Evolutionary conservation across 192 early-diverging fungal species (phyloP).

Genomic region (Linnemannia hyalina): DNA sequence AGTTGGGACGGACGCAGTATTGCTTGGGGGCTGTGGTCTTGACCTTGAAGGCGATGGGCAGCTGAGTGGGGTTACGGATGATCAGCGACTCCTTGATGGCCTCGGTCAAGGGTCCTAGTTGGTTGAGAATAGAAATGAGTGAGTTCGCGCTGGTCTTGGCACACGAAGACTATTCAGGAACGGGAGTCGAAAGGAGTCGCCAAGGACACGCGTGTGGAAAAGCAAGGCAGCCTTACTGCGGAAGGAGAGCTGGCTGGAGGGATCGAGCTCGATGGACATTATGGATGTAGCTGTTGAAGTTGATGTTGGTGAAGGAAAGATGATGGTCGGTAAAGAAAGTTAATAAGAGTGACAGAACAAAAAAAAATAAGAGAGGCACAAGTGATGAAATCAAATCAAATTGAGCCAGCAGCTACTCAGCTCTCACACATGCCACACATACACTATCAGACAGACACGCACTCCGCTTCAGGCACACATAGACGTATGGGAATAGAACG

Average conservation of each 20-base stretch:
- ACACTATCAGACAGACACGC: neutral
- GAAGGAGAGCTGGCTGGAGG: constrained; percentile 67
- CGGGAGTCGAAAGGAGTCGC: neutral
- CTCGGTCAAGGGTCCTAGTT: constrained; percentile 74
- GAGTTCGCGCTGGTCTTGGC: neutral
- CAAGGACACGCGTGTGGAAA: neutral
- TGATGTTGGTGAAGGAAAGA: neutral
- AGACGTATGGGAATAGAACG: neutral
- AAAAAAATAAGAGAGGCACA: neutral
- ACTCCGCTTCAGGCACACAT: neutral
- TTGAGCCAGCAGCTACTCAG: neutral
- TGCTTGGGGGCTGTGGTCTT: constrained; percentile 98
- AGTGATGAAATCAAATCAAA: neutral
- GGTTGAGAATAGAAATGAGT: neutral
- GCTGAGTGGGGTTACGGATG: constrained; percentile 72
- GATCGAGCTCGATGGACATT: constrained; percentile 75
- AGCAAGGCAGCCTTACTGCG: constrained; percentile 60
- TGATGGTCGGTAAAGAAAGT: neutral
- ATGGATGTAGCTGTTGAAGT: neutral
- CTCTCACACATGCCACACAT: neutral
- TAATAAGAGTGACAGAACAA: neutral
- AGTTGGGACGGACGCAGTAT: constrained; percentile 97
- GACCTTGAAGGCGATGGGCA: constrained; percentile 93
- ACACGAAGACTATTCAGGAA: neutral
- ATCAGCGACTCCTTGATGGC: constrained; percentile 66